Evolutionary conservation across 257 asterid genomes (phyloP).

Genomic region (Ligustrum vulgare): DNA sequence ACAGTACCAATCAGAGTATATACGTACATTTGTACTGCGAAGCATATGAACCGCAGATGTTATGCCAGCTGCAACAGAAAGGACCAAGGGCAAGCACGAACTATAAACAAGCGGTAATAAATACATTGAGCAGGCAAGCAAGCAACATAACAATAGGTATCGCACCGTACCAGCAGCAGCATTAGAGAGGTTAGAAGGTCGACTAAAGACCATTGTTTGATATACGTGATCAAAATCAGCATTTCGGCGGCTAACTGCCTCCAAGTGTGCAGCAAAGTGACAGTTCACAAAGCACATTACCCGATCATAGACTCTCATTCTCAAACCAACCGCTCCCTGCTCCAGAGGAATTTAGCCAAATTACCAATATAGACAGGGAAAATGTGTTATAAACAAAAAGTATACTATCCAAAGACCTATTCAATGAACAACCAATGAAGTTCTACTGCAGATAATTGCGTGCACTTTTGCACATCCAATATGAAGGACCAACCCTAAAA

Average conservation of each 20-base stretch:
- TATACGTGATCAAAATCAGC: slow-evolving; percentile 96
- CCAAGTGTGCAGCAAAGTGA: slow-evolving; percentile 98
- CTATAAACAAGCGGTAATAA: slow-evolving; percentile 43
- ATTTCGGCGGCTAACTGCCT: slow-evolving; percentile 86
- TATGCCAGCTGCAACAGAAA: slow-evolving; percentile 71
- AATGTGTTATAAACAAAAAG: not conserved
- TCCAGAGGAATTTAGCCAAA: slow-evolving; percentile 26
- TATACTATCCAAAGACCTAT: slow-evolving; percentile 2
- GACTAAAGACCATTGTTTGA: slow-evolving; percentile 77
- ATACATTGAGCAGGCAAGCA: slow-evolving; percentile 52
- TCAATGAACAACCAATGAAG: slow-evolving; percentile 4
- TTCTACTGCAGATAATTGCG: slow-evolving; percentile 12
- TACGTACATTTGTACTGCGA: slow-evolving; percentile 75
- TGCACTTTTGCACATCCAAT: slow-evolving; percentile 10
- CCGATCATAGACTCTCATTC: slow-evolving; percentile 84
- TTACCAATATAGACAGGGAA: slow-evolving; percentile 2
- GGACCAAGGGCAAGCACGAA: slow-evolving; percentile 55
- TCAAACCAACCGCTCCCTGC: slow-evolving; percentile 99
- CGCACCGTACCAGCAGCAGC: slow-evolving; percentile 73
- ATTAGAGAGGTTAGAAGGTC: slow-evolving; percentile 66
- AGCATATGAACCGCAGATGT: slow-evolving; percentile 73
- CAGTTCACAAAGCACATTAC: slow-evolving; percentile 90
- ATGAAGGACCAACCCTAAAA: not conserved
- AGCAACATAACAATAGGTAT: slow-evolving; percentile 43
- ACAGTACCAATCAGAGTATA: slow-evolving; percentile 25